A percentile compares a stretch with the other conserved stretches of the same genome.
These are phyloP conservation scores for Fusarium sp. DNA, from an alignment of 2,329 filamentous ascomycete genomes.

Conservation along the genomic window DNA sequence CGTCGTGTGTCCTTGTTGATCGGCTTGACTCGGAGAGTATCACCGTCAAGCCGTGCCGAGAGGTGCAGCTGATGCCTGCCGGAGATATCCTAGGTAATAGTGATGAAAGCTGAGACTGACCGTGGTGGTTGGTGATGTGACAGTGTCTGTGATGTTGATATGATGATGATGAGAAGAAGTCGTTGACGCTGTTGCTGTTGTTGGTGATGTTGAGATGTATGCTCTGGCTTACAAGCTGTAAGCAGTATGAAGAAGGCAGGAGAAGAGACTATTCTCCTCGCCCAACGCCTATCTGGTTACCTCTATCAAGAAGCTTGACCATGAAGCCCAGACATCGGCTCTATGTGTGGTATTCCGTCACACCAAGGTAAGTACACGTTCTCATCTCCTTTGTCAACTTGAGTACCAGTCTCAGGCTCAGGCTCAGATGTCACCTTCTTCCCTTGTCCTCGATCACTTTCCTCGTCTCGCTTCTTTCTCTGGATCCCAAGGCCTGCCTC, in stretches of 20 bases:
- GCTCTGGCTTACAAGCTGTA: constrained; percentile 7
- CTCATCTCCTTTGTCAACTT: constrained; percentile 8
- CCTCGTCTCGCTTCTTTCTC: constrained; percentile 2
- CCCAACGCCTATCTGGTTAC: background rate
- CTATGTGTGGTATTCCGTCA: background rate
- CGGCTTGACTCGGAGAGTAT: constrained; percentile 11
- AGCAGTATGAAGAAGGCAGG: constrained; percentile 15
- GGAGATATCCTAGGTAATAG: constrained; percentile 14
- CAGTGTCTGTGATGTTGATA: constrained; percentile 19
- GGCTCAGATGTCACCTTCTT: background rate
- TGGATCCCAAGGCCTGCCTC: constrained; percentile 11
- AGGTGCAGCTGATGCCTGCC: constrained; percentile 12
- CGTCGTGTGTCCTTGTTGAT: constrained; percentile 24
- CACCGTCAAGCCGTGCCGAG: constrained; percentile 3
- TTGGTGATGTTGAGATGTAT: background rate
- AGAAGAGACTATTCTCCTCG: constrained; percentile 10
- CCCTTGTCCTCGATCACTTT: background rate
- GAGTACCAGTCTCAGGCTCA: background rate
- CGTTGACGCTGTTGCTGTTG: constrained; percentile 16
- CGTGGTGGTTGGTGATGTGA: constrained; percentile 30
- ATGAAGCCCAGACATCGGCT: constrained; percentile 7
- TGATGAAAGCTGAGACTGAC: constrained; percentile 22
- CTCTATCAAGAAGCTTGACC: background rate
- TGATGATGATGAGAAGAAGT: constrained; percentile 12
- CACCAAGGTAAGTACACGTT: constrained; percentile 25